Conservation (phyloP, 495 filamentous ascomycete genomes). For the Clohesyomyces aquaticus region DNA sequence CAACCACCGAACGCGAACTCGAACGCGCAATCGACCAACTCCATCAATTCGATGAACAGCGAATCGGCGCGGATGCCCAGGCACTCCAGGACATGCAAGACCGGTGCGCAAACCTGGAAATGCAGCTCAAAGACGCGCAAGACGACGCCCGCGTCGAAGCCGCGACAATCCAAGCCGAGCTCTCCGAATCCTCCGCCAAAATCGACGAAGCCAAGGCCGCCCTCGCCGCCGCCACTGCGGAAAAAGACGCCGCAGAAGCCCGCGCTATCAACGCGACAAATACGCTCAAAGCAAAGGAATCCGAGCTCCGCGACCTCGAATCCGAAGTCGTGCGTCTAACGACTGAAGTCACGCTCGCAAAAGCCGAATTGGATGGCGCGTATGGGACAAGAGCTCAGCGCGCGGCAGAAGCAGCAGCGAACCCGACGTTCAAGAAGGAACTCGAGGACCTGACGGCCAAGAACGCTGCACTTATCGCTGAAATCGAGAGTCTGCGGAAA, state of each 20-base stretch:
- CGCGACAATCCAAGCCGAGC: slow-evolving; percentile 38
- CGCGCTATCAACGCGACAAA: slow-evolving; percentile 18
- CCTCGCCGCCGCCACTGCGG: slow-evolving; percentile 20
- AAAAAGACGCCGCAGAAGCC: slow-evolving; percentile 35
- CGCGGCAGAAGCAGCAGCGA: slow-evolving; percentile 42
- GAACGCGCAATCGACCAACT: slow-evolving; percentile 36
- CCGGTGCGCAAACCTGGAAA: slow-evolving; percentile 15
- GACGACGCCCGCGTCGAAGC: slow-evolving; percentile 38
- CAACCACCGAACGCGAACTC: slow-evolving; percentile 29
- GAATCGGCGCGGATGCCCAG: slow-evolving; percentile 7
- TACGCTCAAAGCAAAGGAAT: slow-evolving; percentile 32
- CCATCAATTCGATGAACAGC: slow-evolving; percentile 23
- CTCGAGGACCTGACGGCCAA: slow-evolving; percentile 62
- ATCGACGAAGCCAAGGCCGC: slow-evolving; percentile 24
- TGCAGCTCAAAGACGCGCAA: slow-evolving; percentile 27
- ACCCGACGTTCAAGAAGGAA: slow-evolving; percentile 36
- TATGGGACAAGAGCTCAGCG: slow-evolving; percentile 62
- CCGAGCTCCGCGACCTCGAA: slow-evolving; percentile 68
- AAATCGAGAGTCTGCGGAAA: slow-evolving; percentile 44
- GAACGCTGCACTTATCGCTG: slow-evolving; percentile 57
- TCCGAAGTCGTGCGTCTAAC: slow-evolving; percentile 81
- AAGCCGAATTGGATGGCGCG: slow-evolving; percentile 92
- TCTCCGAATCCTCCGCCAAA: slow-evolving; percentile 30
- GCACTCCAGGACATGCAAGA: slow-evolving; percentile 28
- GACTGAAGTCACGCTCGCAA: slow-evolving; percentile 88